Conservation (phyloP, 2,329 filamentous ascomycete genomes). For the Diaporthe vexans region DNA sequence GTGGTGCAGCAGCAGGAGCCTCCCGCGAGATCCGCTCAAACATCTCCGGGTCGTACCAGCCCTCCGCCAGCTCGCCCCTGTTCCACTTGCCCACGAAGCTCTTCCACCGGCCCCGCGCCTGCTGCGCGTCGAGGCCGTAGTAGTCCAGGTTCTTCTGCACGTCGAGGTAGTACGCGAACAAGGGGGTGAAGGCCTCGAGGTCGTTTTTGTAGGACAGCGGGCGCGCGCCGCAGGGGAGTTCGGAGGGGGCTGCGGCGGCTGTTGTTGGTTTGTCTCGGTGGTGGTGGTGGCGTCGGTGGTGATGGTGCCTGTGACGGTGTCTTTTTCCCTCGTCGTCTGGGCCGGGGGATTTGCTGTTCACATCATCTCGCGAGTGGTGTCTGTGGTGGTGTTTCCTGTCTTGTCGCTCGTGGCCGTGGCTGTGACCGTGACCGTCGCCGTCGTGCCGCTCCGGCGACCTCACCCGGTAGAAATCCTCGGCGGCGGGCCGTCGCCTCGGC, state of each 20-base stretch:
- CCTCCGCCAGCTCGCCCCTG: constrained; percentile 84
- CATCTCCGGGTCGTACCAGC: constrained; percentile 91
- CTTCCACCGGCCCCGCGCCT: constrained; percentile 90
- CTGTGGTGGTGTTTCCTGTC: constrained; percentile 6
- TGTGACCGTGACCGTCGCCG: neutral
- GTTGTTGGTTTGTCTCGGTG: constrained; percentile 14
- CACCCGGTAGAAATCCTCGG: constrained; percentile 36
- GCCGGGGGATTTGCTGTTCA: neutral
- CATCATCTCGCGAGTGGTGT: constrained; percentile 13
- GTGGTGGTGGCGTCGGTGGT: neutral
- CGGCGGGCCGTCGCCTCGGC: constrained; percentile 32
- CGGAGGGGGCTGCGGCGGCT: constrained; percentile 18
- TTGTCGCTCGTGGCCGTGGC: constrained; percentile 17
- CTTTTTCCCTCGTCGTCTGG: constrained; percentile 5
- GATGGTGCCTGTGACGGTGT: constrained; percentile 12
- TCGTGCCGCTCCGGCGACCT: constrained; percentile 8
- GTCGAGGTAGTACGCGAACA: constrained; percentile 89
- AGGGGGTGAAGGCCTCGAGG: constrained; percentile 72
- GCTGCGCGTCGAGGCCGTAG: constrained; percentile 78
- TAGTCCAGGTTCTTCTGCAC: constrained; percentile 85
- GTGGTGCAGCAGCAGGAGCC: neutral
- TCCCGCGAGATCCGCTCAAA: constrained; percentile 55
- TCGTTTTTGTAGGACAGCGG: constrained; percentile 76
- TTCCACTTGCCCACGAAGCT: constrained; percentile 96
- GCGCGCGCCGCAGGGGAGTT: constrained; percentile 76